A percentile compares a stretch with the other conserved stretches of the same genome.
Conservation (phyloP, 768 basidiomycete genomes). For the Cyathus striatus region DNA sequence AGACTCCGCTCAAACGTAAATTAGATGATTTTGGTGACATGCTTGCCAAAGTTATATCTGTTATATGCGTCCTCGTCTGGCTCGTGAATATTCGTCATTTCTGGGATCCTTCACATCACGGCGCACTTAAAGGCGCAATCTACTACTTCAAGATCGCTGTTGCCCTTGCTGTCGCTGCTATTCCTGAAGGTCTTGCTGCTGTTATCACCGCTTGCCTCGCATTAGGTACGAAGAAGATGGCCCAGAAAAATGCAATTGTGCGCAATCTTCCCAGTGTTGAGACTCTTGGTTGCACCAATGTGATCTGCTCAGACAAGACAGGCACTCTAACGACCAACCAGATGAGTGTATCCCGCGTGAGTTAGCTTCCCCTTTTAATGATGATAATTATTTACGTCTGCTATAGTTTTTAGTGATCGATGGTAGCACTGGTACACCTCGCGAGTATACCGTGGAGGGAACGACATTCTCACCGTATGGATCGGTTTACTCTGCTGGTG, state of each 20-base stretch:
- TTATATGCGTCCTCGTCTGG: constrained; percentile 98
- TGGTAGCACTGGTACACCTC: constrained; percentile 37
- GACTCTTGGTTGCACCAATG: constrained; percentile 95
- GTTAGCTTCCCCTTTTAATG: constrained; percentile 9
- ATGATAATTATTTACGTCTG: constrained; percentile 2
- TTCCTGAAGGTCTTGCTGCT: constrained; percentile 96
- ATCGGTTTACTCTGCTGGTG: constrained; percentile 59
- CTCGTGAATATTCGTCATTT: constrained; percentile 96
- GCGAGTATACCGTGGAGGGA: constrained; percentile 83
- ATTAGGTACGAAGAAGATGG: constrained; percentile 98
- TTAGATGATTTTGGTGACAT: constrained; percentile 98
- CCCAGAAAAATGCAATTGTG: constrained; percentile 97
- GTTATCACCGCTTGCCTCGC: constrained; percentile 97
- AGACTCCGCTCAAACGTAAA: constrained; percentile 96
- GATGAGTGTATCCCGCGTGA: constrained; percentile 87
- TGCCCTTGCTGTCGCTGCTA: constrained; percentile 96
- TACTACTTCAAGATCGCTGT: constrained; percentile 99
- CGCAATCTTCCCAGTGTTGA: constrained; percentile 95
- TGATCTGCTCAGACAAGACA: constrained; percentile 99
- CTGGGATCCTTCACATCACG: constrained; percentile 90
- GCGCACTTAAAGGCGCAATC: constrained; percentile 86
- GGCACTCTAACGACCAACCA: constrained; percentile 95
- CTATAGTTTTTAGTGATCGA: constrained; percentile 76
- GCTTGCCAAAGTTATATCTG: constrained; percentile 95
- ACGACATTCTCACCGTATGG: constrained; percentile 90